Evolutionary conservation across 257 asterid species (phyloP).

Genomic region (Echium plantagineum): DNA sequence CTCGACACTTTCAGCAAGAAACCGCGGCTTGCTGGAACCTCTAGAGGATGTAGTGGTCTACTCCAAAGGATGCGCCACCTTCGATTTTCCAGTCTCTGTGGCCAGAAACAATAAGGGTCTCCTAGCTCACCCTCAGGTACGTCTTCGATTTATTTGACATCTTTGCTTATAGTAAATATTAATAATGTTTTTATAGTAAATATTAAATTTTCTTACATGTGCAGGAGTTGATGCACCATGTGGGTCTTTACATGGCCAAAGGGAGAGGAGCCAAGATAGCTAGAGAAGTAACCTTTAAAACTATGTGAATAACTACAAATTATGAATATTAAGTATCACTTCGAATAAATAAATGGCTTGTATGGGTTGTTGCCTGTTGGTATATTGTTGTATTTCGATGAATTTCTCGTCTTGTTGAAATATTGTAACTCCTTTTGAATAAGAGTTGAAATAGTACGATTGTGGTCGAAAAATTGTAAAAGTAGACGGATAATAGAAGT

Average conservation of each 20-base stretch:
- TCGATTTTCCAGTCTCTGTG: slow-evolving; percentile 41
- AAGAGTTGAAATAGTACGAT: no score
- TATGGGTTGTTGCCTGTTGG: slow-evolving; percentile 5
- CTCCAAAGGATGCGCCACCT: slow-evolving; percentile 65
- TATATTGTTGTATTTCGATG: background rate
- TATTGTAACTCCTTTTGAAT: background rate
- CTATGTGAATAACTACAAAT: background rate
- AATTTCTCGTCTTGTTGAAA: background rate
- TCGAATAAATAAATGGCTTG: background rate
- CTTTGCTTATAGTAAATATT: no score
- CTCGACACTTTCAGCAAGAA: slow-evolving; percentile 56
- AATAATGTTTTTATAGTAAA: no score
- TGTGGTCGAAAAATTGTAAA: no score
- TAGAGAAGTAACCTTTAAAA: slow-evolving; percentile 18
- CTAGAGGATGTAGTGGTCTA: slow-evolving; percentile 47
- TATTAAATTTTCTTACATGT: background rate
- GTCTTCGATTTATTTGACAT: no score
- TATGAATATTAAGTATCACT: background rate
- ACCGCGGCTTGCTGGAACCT: slow-evolving; percentile 40
- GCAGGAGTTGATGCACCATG: slow-evolving; percentile 52
- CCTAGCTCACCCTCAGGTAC: slow-evolving; percentile 62
- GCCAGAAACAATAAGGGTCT: slow-evolving; percentile 30
- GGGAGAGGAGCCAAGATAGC: slow-evolving; percentile 61
- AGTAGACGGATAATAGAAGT: no score
- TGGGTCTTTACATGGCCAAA: slow-evolving; percentile 55